Evolutionary conservation across 805 yeast genomes (phyloP).

Genomic region (Candida easanensis): DNA sequence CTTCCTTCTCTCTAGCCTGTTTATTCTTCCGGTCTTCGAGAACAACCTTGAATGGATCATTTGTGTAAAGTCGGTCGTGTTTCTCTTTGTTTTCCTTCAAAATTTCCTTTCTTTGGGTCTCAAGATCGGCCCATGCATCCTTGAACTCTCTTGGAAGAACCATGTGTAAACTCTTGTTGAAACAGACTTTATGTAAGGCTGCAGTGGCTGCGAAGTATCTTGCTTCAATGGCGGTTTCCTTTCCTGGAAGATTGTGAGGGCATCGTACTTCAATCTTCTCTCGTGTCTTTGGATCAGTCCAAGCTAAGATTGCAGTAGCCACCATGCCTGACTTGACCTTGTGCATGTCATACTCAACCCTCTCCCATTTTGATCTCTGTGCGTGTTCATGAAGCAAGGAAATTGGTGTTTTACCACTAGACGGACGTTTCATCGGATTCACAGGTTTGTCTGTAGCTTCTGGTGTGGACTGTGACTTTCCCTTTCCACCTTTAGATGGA

Average conservation of each 20-base stretch:
- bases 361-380: slow-evolving; percentile 87
- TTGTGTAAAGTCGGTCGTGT: slow-evolving; percentile 53
- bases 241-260: slow-evolving; percentile 53
- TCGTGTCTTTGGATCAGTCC: slow-evolving; percentile 79
- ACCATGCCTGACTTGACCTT: slow-evolving; percentile 53
- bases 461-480: background rate
- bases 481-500: slow-evolving; percentile 4
- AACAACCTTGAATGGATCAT: slow-evolving; percentile 74
- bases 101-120: slow-evolving; percentile 52
- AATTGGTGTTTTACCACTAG: slow-evolving; percentile 80
- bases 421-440: slow-evolving; percentile 23
- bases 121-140: slow-evolving; percentile 73
- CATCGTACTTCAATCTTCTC: slow-evolving; percentile 58
- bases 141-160: slow-evolving; percentile 82
- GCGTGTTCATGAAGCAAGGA: slow-evolving; percentile 82
- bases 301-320: slow-evolving; percentile 62
- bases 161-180: slow-evolving; percentile 81
- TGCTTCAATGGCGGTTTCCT: slow-evolving; percentile 84
- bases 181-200: slow-evolving; percentile 75
- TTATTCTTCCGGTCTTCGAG: slow-evolving; percentile 52
- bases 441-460: slow-evolving; percentile 7
- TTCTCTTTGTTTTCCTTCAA: slow-evolving; percentile 42
- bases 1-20: slow-evolving; percentile 44
- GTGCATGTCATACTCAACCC: slow-evolving; percentile 73
- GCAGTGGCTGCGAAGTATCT: slow-evolving; percentile 89